These are phyloP conservation scores for Osmanthus fragrans DNA, from an alignment of 257 asterid genomes.

Conservation along the genomic window DNA sequence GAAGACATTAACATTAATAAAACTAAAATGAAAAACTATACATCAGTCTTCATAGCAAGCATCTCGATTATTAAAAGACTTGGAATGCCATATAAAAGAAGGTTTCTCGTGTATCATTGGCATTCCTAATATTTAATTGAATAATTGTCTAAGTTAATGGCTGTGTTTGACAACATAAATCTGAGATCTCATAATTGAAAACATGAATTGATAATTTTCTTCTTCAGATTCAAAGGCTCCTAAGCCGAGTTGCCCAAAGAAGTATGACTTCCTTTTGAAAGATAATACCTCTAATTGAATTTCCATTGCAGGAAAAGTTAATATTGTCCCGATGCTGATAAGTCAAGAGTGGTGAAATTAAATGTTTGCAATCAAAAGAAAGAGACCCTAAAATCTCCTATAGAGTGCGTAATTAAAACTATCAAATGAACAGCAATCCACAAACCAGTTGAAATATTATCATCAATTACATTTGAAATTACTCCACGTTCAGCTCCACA, in stretches of 20 bases:
- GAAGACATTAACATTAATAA: constrained; percentile 17
- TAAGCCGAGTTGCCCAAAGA: neutral
- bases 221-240: neutral
- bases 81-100: constrained; percentile 3
- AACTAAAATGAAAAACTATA: constrained; percentile 14
- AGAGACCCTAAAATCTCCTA: neutral
- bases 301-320: neutral
- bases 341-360: neutral
- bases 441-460: neutral
- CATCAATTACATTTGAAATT: neutral
- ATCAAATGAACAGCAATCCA: neutral
- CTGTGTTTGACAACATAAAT: neutral
- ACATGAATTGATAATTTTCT: neutral
- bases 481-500: neutral
- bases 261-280: neutral
- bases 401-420: neutral
- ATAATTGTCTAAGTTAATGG: constrained; percentile 3
- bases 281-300: neutral
- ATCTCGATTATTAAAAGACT: neutral
- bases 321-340: neutral
- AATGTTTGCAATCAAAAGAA: neutral
- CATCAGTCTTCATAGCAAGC: neutral
- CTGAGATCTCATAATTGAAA: constrained; percentile 2
- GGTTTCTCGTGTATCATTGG: neutral
- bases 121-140: neutral